Evolutionary conservation across 1,284 basidiomycete genomes (phyloP).

Genomic region (Erythrobasidium hasegawianum): DNA sequence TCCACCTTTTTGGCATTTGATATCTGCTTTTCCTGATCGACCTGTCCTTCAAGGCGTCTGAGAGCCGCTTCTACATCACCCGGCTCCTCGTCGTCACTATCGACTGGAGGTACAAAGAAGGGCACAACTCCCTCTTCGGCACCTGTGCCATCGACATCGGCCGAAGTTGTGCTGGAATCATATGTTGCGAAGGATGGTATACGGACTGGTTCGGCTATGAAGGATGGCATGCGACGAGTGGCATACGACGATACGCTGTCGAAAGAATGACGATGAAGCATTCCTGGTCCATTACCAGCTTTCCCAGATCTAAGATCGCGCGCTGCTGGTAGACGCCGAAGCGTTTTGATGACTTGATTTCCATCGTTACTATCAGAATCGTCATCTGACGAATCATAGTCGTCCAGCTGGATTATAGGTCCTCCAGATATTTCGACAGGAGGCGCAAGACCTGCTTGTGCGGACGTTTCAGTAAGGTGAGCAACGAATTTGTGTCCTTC

Average conservation of each 20-base stretch:
- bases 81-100: conserved; percentile 61
- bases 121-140: conserved; percentile 37
- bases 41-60: conserved; percentile 71
- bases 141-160: conserved; percentile 21
- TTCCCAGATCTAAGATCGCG: conserved; percentile 41
- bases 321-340: conserved; percentile 44
- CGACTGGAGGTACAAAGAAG: conserved; percentile 64
- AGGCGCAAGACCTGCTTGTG: not conserved
- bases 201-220: conserved; percentile 53
- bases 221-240: conserved; percentile 53
- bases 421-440: not conserved
- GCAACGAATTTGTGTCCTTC: too few relatives aligned
- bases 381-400: conserved; percentile 45
- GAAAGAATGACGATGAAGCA: conserved; percentile 62
- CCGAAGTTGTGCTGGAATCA: conserved; percentile 10
- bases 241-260: conserved; percentile 73
- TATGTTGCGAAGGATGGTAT: conserved; percentile 34
- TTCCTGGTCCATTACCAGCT: conserved; percentile 53
- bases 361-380: conserved; percentile 37
- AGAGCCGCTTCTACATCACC: conserved; percentile 77
- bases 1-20: conserved; percentile 72
- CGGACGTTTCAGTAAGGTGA: too few relatives aligned
- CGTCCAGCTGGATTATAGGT: conserved; percentile 45
- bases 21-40: conserved; percentile 64
- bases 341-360: conserved; percentile 38